phyloP scores from a whole-genome alignment of 2,329 filamentous ascomycete species.

The Fusarium sp. region DNA sequence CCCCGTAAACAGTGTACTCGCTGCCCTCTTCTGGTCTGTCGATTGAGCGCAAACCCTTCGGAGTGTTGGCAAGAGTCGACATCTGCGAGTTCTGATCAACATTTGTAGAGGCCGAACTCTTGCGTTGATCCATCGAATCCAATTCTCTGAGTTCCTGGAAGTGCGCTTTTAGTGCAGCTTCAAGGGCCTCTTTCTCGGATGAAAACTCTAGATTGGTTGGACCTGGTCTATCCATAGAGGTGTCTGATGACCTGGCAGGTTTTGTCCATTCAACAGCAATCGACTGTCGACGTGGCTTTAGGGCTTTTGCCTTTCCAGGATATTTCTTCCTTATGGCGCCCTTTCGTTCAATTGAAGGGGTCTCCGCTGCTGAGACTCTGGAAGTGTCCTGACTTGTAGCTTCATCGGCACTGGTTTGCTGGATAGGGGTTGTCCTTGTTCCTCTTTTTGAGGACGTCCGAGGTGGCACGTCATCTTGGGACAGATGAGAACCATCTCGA shows the following conservation, averaged over 20 bases:
- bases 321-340: slow-evolving; percentile 32
- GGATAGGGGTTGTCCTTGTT: not conserved
- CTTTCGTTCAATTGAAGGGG: slow-evolving; percentile 21
- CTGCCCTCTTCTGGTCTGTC: not conserved
- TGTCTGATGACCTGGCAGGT: not conserved
- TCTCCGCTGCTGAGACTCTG: not conserved
- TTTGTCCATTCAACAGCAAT: slow-evolving; percentile 22
- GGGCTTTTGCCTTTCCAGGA: slow-evolving; percentile 1
- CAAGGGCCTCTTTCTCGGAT: slow-evolving; percentile 26
- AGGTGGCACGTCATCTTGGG: slow-evolving; percentile 38
- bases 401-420: not conserved
- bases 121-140: slow-evolving; percentile 4
- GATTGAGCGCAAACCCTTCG: not conserved
- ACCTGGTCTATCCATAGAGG: not conserved
- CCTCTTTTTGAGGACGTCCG: slow-evolving; percentile 42
- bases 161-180: slow-evolving; percentile 30
- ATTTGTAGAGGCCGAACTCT: not conserved
- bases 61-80: not conserved
- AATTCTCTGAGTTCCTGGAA: slow-evolving; percentile 23
- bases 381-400: not conserved
- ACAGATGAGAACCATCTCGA: slow-evolving; percentile 25
- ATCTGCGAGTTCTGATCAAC: not conserved
- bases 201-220: slow-evolving; percentile 7
- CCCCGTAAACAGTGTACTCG: not conserved
- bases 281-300: not conserved